Evolutionary conservation across 371 early-diverging fungal genomes (phyloP).

Genomic region (Syncephalastrum sp.): DNA sequence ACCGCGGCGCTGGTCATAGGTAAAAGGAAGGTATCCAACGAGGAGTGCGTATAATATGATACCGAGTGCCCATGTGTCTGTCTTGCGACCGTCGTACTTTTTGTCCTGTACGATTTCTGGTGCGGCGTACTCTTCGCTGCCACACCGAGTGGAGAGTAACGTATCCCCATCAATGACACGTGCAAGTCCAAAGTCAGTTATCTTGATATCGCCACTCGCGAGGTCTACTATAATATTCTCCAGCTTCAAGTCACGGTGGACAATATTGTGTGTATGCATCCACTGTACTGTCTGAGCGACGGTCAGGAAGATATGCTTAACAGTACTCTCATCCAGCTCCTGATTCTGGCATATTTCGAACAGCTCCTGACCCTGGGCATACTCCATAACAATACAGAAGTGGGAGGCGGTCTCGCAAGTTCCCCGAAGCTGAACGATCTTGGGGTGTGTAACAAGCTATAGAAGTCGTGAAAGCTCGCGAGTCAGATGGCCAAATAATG

Average conservation of each 20-base stretch:
- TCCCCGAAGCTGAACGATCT: constrained; percentile 70
- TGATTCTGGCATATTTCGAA: constrained; percentile 62
- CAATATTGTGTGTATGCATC: constrained; percentile 74
- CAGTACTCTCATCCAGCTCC: constrained; percentile 36
- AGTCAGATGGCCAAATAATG: not conserved
- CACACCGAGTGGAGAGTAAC: constrained; percentile 58
- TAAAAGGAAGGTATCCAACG: constrained; percentile 36
- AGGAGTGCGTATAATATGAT: constrained; percentile 66
- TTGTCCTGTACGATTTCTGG: constrained; percentile 77
- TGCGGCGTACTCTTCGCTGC: constrained; percentile 83
- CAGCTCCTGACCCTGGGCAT: constrained; percentile 64
- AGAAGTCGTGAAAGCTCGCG: not conserved
- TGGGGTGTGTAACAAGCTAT: constrained; percentile 62
- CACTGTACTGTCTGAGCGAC: constrained; percentile 61
- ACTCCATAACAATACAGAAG: constrained; percentile 66
- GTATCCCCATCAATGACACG: constrained; percentile 23
- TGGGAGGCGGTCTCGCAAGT: constrained; percentile 67
- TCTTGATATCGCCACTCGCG: constrained; percentile 69
- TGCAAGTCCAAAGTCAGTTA: constrained; percentile 85
- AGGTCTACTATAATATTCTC: constrained; percentile 81
- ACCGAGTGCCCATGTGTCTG: constrained; percentile 76
- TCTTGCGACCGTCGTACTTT: constrained; percentile 62
- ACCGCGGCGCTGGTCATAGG: constrained; percentile 6
- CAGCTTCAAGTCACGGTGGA: constrained; percentile 86
- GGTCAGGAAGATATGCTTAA: constrained; percentile 44